Base-by-base conservation (phyloP, 2,329 filamentous ascomycete genomes). In the Ceratocystis cubensis region DNA sequence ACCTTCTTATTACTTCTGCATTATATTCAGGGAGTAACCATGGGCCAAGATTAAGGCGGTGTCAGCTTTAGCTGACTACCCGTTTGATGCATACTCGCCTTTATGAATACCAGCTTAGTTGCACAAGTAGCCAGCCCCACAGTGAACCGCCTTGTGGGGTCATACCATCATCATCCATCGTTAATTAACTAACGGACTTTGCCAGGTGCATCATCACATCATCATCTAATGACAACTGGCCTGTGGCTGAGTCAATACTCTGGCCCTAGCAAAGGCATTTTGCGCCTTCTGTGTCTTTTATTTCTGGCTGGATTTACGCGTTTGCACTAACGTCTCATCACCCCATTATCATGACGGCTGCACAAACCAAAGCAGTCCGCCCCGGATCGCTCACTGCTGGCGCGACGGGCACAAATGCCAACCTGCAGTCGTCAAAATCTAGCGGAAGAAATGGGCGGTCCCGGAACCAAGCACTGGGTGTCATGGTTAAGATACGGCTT, bases 401-500 rank as follows among this genome's bases (percentile, higher is more conserved):
- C 5, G 7, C 33, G 5, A 17, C 33, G 4, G 4, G 50, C 45
- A 28, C 20, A 15, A 17, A 10, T 2, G 5, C 64, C 28, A 65
- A 48, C 20, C 37, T 57, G 25, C 56, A 41, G 10, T 37, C 63
- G 10, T 22, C 63, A 8, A 67, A 63, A 44, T 30, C 46, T 17
- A 15, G 44, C 15, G 63, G 57, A 15, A 22, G 59, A 13, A 48
- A 48, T 6, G 30, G 67, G 5, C 63, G 65, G 33, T 62, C 57
- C 2, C 65, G 61, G 25, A 67, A 67, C 8, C 61, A 57, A 44
- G 61, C 45, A 20, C 82, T 85, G 66, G 88, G 89, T 68, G 82
- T 95, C 72, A 97, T 97, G 79, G 81, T 96, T 13, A 81, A 95
- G 28, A 81, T 96, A 65, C 86, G 95, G 64, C 84, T 93, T 67